Evolutionary conservation across 805 yeast species (phyloP).

Genomic region (Metschnikowia continentalis): DNA sequence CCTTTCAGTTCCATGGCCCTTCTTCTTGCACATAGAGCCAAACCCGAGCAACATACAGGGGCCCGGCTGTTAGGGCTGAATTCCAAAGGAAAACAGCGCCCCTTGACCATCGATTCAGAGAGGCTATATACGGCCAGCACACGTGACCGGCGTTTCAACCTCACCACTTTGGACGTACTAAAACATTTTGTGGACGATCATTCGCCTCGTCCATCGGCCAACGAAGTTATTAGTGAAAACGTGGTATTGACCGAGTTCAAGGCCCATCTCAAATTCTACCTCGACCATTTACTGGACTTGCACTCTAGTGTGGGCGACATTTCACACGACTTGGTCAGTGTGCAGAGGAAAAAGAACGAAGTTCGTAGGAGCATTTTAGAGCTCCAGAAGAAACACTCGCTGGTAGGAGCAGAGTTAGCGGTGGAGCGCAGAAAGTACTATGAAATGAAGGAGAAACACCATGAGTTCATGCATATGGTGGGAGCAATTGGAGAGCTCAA

Average conservation of each 20-base stretch:
- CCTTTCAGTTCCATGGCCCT: constrained; percentile 13
- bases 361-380: constrained; percentile 28
- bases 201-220: constrained; percentile 19
- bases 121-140: constrained; percentile 21
- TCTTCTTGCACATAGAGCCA: constrained; percentile 5
- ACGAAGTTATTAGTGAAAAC: constrained; percentile 19
- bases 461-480: constrained; percentile 15
- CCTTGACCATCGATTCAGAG: constrained; percentile 28
- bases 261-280: constrained; percentile 24
- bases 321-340: constrained; percentile 22
- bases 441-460: constrained; percentile 14
- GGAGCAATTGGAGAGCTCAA: constrained; percentile 8
- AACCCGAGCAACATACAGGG: neutral
- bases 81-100: constrained; percentile 24
- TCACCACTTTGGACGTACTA: constrained; percentile 37
- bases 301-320: constrained; percentile 34
- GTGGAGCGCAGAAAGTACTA: constrained; percentile 21
- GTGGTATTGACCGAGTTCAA: constrained; percentile 30
- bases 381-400: constrained; percentile 26
- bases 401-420: constrained; percentile 31
- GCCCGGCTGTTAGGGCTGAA: constrained; percentile 15
- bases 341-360: constrained; percentile 32
- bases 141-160: constrained; percentile 22
- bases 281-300: constrained; percentile 29
- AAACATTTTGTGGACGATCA: constrained; percentile 29